Conservation (phyloP, 2,329 filamentous ascomycete species). For the Verticillium longisporum region DNA sequence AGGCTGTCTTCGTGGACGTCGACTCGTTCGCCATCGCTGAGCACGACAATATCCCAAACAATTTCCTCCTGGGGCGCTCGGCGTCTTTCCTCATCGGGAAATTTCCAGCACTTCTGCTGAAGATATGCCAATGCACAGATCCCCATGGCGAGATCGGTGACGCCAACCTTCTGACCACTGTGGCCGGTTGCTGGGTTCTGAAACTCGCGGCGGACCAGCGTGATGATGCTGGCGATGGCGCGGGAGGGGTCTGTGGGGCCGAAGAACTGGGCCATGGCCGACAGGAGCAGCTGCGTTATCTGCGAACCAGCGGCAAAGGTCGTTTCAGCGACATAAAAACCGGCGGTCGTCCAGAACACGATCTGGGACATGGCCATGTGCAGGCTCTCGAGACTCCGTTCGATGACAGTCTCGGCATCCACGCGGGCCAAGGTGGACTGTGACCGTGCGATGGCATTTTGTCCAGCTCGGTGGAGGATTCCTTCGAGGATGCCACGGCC, state of each 20-base stretch:
- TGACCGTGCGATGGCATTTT: conserved; percentile 36
- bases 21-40: conserved; percentile 51
- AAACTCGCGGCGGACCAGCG: conserved; percentile 57
- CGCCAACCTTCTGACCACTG: conserved; percentile 52
- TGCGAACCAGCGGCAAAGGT: conserved; percentile 48
- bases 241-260: conserved; percentile 64
- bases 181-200: conserved; percentile 54
- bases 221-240: conserved; percentile 60
- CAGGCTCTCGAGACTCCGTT: conserved; percentile 47
- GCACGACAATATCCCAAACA: conserved; percentile 61
- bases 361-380: conserved; percentile 51
- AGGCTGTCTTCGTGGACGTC: conserved; percentile 39
- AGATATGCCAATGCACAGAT: conserved; percentile 55
- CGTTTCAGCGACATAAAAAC: conserved; percentile 51
- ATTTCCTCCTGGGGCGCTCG: conserved; percentile 45
- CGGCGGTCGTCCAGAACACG: conserved; percentile 54
- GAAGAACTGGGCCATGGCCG: conserved; percentile 56
- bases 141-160: conserved; percentile 54
- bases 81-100: conserved; percentile 41
- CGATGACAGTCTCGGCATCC: conserved; percentile 50
- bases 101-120: conserved; percentile 48
- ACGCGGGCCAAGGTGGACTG: conserved; percentile 38
- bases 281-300: conserved; percentile 50
- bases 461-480: conserved; percentile 44
- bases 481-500: conserved; percentile 48